Evolutionary conservation across 2,329 filamentous ascomycete genomes (phyloP).

Genomic region (Aspergillus fumigatus): DNA sequence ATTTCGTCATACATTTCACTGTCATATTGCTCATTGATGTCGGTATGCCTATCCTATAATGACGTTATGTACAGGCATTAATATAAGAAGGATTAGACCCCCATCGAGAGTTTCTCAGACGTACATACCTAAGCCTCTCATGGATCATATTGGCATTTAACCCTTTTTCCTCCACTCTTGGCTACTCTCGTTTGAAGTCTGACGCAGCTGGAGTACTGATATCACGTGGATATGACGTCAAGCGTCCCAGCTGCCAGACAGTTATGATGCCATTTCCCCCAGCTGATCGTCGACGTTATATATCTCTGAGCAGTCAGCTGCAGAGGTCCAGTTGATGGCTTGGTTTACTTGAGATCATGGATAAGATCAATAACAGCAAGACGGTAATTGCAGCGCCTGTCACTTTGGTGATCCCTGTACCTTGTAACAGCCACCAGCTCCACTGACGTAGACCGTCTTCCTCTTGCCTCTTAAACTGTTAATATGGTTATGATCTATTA

Average conservation of each 20-base stretch:
- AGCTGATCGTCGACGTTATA: not conserved
- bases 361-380: not conserved
- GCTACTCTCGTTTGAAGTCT: not conserved
- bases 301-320: not conserved
- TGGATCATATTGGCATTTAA: not conserved
- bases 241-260: not conserved
- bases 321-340: not conserved
- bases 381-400: not conserved
- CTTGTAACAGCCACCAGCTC: not conserved
- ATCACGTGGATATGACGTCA: constrained; percentile 1
- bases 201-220: not conserved
- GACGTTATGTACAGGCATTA: not conserved
- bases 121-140: not conserved
- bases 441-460: not conserved
- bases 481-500: not conserved
- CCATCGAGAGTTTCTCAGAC: not conserved
- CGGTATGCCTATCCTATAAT: not conserved
- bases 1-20: not conserved
- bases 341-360: not conserved
- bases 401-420: not conserved
- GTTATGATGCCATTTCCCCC: constrained; percentile 3
- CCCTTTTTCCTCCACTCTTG: not conserved
- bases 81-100: not conserved
- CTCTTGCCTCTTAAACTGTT: not conserved
- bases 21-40: not conserved